These are phyloP conservation scores for Allantophomopsis lycopodina DNA, from an alignment of 2,329 filamentous ascomycete species.

Conservation along the genomic window DNA sequence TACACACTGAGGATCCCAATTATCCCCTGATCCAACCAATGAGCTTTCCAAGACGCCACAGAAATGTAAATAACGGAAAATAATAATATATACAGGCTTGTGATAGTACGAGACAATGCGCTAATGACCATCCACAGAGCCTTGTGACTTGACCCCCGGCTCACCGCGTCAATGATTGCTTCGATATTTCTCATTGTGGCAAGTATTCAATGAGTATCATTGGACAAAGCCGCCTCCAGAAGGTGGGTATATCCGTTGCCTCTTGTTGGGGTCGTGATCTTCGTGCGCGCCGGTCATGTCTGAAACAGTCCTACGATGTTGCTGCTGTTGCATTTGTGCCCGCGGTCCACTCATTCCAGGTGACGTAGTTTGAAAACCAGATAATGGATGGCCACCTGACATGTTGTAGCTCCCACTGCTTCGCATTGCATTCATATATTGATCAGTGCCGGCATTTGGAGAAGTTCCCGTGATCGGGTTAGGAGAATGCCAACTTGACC, in stretches of 20 bases:
- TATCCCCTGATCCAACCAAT: too few species aligned
- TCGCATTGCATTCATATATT: constrained; percentile 15
- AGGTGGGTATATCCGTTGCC: constrained; percentile 17
- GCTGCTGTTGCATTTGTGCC: constrained; percentile 1
- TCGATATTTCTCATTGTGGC: not conserved
- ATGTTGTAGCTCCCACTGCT: constrained; percentile 14
- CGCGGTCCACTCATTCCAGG: constrained; percentile 9
- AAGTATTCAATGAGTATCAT: constrained; percentile 3
- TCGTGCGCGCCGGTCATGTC: constrained; percentile 12
- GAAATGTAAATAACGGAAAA: too few species aligned
- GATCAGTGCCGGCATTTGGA: constrained; percentile 9
- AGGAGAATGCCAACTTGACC: constrained; percentile 17
- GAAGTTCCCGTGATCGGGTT: constrained; percentile 15
- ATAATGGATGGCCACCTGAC: constrained; percentile 13
- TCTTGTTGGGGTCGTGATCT: constrained; percentile 13
- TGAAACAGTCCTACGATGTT: constrained; percentile 15
- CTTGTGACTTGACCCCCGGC: not conserved
- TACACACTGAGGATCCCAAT: too few species aligned
- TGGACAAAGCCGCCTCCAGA: constrained; percentile 9
- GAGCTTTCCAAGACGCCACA: too few species aligned
- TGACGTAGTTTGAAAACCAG: constrained; percentile 6
- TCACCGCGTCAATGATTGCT: not conserved
- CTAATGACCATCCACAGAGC: not conserved
- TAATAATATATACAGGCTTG: not conserved
- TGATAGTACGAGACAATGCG: not conserved